Evolutionary conservation across 495 filamentous ascomycete genomes (phyloP), one percentile per base, ranked within the genome.

Genomic region (Daldinia caldariorum): DNA sequence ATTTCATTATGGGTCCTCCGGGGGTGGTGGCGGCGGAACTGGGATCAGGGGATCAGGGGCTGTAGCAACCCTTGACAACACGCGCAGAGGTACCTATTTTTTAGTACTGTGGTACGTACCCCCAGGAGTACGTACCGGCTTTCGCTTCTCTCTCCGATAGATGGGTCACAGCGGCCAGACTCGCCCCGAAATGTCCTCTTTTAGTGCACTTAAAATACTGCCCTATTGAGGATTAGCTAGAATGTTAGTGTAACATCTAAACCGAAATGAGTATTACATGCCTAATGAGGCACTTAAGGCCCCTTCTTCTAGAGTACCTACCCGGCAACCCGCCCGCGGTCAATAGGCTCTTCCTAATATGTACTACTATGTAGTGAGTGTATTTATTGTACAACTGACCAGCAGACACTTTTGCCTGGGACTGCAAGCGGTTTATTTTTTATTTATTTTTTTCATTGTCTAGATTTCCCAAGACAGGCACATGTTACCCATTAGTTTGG

Each of bases 221-320:
- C 69, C 61, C 8, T 34, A 38, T 62, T 35, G 2, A 31, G 65
- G 56, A 26, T 67, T 69, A 67, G 58, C 18, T 34, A 10, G 0
- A 37, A 35, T 1, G 3, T 51, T 77, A 77, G 75, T 39, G 64
- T 35, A 14, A 0, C 2, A 29, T 43, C 31, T 70, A 77, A 56
- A 56, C 73, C 51, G n/a, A 39, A 72, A 13, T 6, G 12, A 60
- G 75, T 53, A 77, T 47, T 57, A 69, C 5, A 68, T 66, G 73
- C 75, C 75, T 63, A 74, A 73, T 73, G 47, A 58, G 75, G 75
- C 34, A 75, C 63, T 72, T 77, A 73, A 71, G 70, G 54, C 62
- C 61, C 51, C 47, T 18, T 35, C 22, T 58, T 26, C 26, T 26
- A 26, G 58, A 34, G 32, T 66, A 70, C 63, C 69, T 66, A 70